Percentiles rank a stretch among this genome's conserved stretches.
Evolutionary conservation across 345 rosid species (phyloP).

Genomic region (Citrus trifoliata): DNA sequence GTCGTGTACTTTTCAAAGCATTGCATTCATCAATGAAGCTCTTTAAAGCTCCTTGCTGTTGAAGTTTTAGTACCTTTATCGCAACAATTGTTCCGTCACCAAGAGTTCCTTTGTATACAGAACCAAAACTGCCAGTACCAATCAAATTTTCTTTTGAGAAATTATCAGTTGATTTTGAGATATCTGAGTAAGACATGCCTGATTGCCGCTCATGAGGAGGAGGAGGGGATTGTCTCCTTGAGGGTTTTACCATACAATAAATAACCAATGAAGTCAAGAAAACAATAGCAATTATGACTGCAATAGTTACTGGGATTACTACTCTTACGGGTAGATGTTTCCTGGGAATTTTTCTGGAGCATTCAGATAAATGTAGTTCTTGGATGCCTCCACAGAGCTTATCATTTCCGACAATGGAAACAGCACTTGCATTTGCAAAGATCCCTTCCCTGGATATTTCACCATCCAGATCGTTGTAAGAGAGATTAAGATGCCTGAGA

Average conservation of each 20-base stretch:
- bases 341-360: background rate
- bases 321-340: background rate
- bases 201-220: background rate
- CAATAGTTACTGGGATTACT: background rate
- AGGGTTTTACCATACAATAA: background rate
- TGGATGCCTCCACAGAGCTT: conserved; percentile 19
- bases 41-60: conserved; percentile 23
- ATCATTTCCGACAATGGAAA: conserved; percentile 13
- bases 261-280: background rate
- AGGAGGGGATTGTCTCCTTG: background rate
- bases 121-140: conserved; percentile 28
- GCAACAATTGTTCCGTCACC: conserved; percentile 4
- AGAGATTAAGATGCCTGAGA: conserved; percentile 13
- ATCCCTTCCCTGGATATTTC: conserved; percentile 18
- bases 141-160: conserved; percentile 21
- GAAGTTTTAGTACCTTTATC: conserved; percentile 27
- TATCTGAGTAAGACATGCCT: conserved; percentile 7
- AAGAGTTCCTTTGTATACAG: conserved; percentile 22
- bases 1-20: conserved; percentile 17
- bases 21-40: conserved; percentile 28
- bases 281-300: background rate
- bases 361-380: background rate
- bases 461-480: conserved; percentile 19
- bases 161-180: conserved; percentile 16
- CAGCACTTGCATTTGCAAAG: conserved; percentile 12